Evolutionary conservation across 495 filamentous ascomycete genomes (phyloP), one percentile per base, ranked within the genome.

Genomic region (Xylaria bambusicola): DNA sequence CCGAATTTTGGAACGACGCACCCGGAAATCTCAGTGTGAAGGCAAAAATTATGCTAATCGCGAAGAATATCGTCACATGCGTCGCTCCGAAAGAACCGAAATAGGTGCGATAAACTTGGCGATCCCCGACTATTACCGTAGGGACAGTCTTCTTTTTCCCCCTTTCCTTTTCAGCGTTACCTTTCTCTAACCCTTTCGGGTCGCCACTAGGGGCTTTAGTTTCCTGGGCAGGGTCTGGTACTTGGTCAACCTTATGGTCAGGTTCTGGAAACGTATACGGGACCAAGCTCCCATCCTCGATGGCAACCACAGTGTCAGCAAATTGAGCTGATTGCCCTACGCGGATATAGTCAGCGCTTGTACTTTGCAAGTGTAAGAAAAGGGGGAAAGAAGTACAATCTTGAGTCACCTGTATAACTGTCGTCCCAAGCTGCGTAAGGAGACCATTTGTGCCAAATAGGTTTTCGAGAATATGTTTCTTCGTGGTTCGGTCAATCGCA

Each of bases 71-170:
- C 42, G 33, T 9, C 15, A 53, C 18, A 10, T 53, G 33, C n/a
- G n/a, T 20, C 35, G 3, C 20, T 15, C 50, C 50, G 35, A 53
- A 40, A 8, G 50, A 53, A 20, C 55, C 47, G 42, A 59, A 60
- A 60, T 51, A 52, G 31, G 53, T 58, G 18, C 52, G 52, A 61
- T 44, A 56, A 49, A 57, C 52, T 29, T 44, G 57, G 26, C 62
- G 45, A 26, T 56, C 58, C 36, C 56, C 35, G 27, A 61, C 26
- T 38, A 35, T 42, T 48, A 13, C 2, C 12, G 21, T 18, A 15
- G 9, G 35, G 12, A 24, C 0, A 0, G 36, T 18, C 15, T 29
- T 27, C 2, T 6, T 8, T n/a, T 29, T n/a, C n/a, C n/a, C 21
- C 35, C 18, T 42, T 7, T 29, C 21, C 35, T 27, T 42, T 7